Evolutionary conservation across 768 basidiomycete species (phyloP), one percentile per base, ranked within the genome.

Genomic region (Rhizopogon sp.): DNA sequence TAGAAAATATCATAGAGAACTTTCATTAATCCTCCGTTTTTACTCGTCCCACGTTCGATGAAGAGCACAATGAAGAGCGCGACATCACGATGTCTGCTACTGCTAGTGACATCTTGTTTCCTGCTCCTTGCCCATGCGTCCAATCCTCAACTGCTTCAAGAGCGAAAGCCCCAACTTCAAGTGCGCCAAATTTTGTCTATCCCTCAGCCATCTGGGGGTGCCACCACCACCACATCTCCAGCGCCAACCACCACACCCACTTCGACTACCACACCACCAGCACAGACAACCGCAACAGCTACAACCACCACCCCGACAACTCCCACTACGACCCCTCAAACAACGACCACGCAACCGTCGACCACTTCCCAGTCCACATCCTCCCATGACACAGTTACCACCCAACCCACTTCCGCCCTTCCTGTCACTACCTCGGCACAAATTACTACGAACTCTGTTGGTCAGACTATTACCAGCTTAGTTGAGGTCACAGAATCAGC

Each of bases 401-500:
- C 54, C 44, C 51, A 39, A 45, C 33, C 39, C 31, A 29, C 60
- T 17, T 39, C 41, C 5, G n/a, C n/a, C 29, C 56, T 25, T 45
- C 49, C 17, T 28, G 49, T 61, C 7, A 54, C 54, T 25, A 62
- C 68, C 17, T 58, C 60, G 33, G 20, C 9, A 22, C 35, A 37
- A n/a, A 9, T 22, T 6, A 56, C 66, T 7, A 77, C 73, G 1
- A 45, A 72, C 39, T 7, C 70, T 0, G 53, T 51, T 6, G 77
- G 77, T 33, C 50, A 67, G 40, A 40, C 56, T 3, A 0, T 70
- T 17, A 73, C 74, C 11, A 64, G 64, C 37, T 25, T 55, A 6
- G 2, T 69, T 39, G 43, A 60, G 3, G 37, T 63, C 33, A 0
- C 54, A 5, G 39, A 54, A 5, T 33, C 69, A 3, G 16, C 62